Conservation (phyloP, 805 yeast species). For the Candida tallmaniae region DNA sequence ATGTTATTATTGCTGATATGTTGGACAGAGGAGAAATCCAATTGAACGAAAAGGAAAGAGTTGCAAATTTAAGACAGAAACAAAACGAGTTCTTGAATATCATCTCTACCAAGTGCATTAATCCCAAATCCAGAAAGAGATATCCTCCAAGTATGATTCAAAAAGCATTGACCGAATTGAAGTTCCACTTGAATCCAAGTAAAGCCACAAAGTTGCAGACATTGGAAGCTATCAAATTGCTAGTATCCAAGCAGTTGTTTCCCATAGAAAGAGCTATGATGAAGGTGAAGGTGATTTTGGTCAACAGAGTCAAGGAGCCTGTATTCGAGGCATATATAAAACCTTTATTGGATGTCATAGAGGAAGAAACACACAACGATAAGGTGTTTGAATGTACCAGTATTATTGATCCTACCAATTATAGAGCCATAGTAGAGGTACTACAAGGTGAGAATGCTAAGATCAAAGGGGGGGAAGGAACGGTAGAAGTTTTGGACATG, state of each 20-base stretch:
- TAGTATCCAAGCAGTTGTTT: slow-evolving; percentile 74
- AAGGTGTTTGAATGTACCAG: slow-evolving; percentile 44
- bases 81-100: slow-evolving; percentile 80
- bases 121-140: slow-evolving; percentile 83
- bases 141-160: slow-evolving; percentile 94
- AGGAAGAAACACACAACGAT: slow-evolving; percentile 48
- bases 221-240: slow-evolving; percentile 77
- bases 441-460: slow-evolving; percentile 45
- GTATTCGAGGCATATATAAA: slow-evolving; percentile 28
- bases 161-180: slow-evolving; percentile 73
- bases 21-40: slow-evolving; percentile 91
- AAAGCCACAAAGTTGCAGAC: slow-evolving; percentile 86
- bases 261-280: slow-evolving; percentile 94
- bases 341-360: slow-evolving; percentile 33
- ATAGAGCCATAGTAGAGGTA: slow-evolving; percentile 62
- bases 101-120: slow-evolving; percentile 85
- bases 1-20: slow-evolving; percentile 74
- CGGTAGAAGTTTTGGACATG: slow-evolving; percentile 81
- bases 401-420: slow-evolving; percentile 81
- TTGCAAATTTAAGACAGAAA: slow-evolving; percentile 63
- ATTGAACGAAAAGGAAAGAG: slow-evolving; percentile 88
- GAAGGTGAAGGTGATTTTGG: slow-evolving; percentile 69
- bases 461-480: slow-evolving; percentile 52
- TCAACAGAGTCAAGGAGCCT: slow-evolving; percentile 47
- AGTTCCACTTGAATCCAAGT: slow-evolving; percentile 69